Percentiles rank a stretch among this genome's conserved stretches.
These are phyloP conservation scores for Camellia granthamiana DNA, from an alignment of 148 eudicot genomes.

Conservation along the genomic window DNA sequence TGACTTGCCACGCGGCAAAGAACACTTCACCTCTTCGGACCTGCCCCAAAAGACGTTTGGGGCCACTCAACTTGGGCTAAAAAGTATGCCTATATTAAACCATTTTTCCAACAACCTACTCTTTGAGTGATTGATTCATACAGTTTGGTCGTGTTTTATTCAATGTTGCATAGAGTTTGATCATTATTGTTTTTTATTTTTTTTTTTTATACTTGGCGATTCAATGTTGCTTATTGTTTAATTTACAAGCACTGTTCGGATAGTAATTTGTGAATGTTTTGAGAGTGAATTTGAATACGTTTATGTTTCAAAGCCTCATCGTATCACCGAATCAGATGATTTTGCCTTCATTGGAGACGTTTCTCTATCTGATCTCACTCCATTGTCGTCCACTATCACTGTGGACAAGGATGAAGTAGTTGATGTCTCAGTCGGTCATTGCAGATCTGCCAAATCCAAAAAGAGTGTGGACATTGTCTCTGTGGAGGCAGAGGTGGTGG, in stretches of 20 bases:
- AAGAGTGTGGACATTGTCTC: conserved; percentile 7
- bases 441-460: not conserved
- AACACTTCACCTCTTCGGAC: no score
- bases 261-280: not conserved
- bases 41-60: no score
- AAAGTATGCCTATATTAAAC: no score
- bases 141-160: not conserved
- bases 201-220: not conserved
- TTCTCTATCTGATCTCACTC: conserved; percentile 31
- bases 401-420: conserved; percentile 13
- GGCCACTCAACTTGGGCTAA: no score
- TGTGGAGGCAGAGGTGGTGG: conserved; percentile 40
- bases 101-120: no score
- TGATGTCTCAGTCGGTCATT: not conserved
- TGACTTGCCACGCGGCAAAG: no score
- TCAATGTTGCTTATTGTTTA: not conserved
- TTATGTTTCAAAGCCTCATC: conserved; percentile 29
- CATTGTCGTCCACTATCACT: conserved; percentile 28
- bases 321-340: conserved; percentile 11
- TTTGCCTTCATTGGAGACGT: conserved; percentile 21
- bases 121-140: not conserved
- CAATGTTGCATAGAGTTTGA: not conserved
- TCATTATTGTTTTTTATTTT: not conserved
- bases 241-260: not conserved
- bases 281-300: not conserved